Evolutionary conservation across 2,329 filamentous ascomycete species (phyloP).

Genomic region (Colletotrichum gloeosporioides): DNA sequence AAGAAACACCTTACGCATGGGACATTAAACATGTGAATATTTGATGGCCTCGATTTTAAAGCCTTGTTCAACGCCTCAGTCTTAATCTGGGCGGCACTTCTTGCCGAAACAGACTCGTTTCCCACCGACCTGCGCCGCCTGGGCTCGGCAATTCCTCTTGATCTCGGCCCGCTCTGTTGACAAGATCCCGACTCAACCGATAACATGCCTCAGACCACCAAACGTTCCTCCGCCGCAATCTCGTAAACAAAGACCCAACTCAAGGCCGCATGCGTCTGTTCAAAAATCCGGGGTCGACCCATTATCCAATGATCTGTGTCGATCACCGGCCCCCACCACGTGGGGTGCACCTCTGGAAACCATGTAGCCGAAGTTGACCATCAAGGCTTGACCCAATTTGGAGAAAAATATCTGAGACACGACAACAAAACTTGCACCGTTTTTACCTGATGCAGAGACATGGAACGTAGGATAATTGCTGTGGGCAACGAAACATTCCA

Average conservation of each 20-base stretch:
- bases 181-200: neutral
- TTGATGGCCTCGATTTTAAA: neutral
- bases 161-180: neutral
- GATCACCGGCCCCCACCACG: neutral
- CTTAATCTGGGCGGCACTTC: neutral
- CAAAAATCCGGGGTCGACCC: neutral
- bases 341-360: neutral
- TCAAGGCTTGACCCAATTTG: neutral
- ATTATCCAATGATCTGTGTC: neutral
- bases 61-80: neutral
- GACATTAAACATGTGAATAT: neutral
- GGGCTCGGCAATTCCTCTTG: neutral
- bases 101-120: neutral
- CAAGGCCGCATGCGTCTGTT: neutral
- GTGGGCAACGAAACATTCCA: conserved; percentile 8
- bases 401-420: neutral
- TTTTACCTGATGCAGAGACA: neutral
- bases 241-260: neutral
- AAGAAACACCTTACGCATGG: neutral
- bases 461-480: conserved; percentile 16
- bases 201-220: neutral
- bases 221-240: neutral
- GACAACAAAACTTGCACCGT: neutral
- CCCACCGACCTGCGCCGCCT: neutral
- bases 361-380: neutral